Percentiles rank a stretch among this genome's conserved stretches.
Evolutionary conservation across 2,329 filamentous ascomycete genomes (phyloP).

Genomic region (Colletotrichum sp.): DNA sequence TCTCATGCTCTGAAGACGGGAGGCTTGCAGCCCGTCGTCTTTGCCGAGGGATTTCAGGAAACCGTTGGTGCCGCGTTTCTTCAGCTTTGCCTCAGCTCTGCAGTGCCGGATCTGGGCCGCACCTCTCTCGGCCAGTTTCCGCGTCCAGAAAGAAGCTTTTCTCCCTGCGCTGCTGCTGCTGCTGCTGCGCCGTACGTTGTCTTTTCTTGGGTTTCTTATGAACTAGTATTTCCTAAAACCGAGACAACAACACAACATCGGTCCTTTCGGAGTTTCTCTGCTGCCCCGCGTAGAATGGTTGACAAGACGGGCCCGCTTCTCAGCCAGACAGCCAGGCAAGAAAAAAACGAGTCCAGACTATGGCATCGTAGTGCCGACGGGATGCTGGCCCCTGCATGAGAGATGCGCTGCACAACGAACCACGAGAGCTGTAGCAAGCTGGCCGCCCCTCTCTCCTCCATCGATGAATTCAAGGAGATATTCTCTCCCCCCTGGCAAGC

Average conservation of each 20-base stretch:
- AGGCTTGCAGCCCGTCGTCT: neutral
- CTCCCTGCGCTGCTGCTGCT: neutral
- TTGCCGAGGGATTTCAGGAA: neutral
- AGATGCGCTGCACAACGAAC: neutral
- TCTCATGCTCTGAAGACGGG: neutral
- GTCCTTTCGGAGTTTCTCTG: neutral
- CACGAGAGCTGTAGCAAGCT: neutral
- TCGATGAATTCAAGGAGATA: neutral
- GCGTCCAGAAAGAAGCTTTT: neutral
- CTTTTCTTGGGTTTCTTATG: neutral
- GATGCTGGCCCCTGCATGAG: neutral
- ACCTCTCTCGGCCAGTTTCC: slow-evolving; percentile 9
- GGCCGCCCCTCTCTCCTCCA: neutral
- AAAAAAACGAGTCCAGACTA: neutral
- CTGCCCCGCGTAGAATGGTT: neutral
- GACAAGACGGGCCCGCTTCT: neutral
- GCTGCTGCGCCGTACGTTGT: neutral
- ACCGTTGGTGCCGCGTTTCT: neutral
- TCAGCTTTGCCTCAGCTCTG: slow-evolving; percentile 3
- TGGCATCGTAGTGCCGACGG: neutral
- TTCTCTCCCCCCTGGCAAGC: neutral
- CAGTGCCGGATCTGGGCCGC: neutral
- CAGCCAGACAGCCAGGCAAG: neutral
- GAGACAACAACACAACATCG: neutral
- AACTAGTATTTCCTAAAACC: neutral